Conservation (phyloP, 2,329 filamentous ascomycete species). For the Apiospora koreana region DNA sequence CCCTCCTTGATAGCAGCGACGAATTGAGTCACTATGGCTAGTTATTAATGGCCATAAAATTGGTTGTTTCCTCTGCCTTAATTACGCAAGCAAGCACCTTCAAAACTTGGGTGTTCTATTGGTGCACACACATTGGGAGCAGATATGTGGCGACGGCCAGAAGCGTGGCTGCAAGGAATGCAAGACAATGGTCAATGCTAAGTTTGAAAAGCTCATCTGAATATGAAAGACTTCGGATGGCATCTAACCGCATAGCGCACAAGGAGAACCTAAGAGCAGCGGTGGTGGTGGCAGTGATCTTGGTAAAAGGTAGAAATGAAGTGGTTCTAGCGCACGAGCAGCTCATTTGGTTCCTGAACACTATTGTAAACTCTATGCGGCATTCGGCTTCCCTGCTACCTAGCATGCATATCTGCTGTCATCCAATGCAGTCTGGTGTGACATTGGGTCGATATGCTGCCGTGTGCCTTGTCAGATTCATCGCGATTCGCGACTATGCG, state of each 20-base stretch:
- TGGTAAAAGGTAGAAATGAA: background rate
- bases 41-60: background rate
- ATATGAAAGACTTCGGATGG: slow-evolving; percentile 5
- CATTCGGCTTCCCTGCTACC: background rate
- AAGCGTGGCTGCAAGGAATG: background rate
- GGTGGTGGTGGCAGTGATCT: background rate
- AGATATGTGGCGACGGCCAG: background rate
- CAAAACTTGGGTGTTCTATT: background rate
- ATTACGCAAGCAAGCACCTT: background rate
- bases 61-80: background rate
- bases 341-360: background rate
- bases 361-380: background rate
- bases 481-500: background rate
- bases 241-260: background rate
- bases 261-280: background rate
- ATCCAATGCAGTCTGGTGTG: background rate
- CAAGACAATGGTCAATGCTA: background rate
- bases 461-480: background rate
- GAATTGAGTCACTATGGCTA: too few relatives aligned
- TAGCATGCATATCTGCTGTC: background rate
- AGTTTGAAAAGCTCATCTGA: background rate
- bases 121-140: background rate
- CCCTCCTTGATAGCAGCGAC: background rate
- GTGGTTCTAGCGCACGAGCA: background rate
- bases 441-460: background rate